phyloP scores from a whole-genome alignment of 192 early-diverging fungal genomes.

The Coemansia sp. region DNA sequence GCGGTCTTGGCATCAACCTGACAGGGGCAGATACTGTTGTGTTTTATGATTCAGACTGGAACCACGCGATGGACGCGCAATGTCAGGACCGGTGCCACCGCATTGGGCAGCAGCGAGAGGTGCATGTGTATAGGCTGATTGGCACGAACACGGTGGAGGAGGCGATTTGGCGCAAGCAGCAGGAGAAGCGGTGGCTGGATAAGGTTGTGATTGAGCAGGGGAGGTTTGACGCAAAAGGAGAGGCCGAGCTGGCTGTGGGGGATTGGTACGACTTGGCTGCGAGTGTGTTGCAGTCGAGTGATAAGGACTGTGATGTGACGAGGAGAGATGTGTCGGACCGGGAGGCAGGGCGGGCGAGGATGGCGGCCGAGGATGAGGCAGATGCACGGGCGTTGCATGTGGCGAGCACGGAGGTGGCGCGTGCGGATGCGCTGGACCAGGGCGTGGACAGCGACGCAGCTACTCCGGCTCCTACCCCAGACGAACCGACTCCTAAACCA shows the following conservation, averaged over 20 bases:
- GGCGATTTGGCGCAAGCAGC: slow-evolving; percentile 96
- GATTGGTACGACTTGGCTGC: slow-evolving; percentile 48
- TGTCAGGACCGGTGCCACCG: slow-evolving; percentile 98
- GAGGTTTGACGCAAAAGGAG: slow-evolving; percentile 91
- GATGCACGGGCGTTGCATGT: slow-evolving; percentile 31
- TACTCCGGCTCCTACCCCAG: not conserved
- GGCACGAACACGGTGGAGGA: slow-evolving; percentile 97
- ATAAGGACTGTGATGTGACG: no score
- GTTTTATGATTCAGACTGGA: slow-evolving; percentile 97
- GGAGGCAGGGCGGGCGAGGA: slow-evolving; percentile 12
- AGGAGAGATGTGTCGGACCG: slow-evolving; percentile 16
- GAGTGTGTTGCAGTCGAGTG: slow-evolving; percentile 14
- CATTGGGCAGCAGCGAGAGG: slow-evolving; percentile 98
- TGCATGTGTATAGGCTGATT: slow-evolving; percentile 92
- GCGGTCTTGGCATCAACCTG: slow-evolving; percentile 96
- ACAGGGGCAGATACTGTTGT: slow-evolving; percentile 94
- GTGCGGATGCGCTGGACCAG: slow-evolving; percentile 38
- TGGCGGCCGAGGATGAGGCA: slow-evolving; percentile 27
- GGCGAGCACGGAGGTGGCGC: slow-evolving; percentile 35
- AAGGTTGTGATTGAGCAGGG: slow-evolving; percentile 99
- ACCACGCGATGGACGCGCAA: slow-evolving; percentile 84
- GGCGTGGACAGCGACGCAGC: slow-evolving; percentile 18
- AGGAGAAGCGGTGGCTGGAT: slow-evolving; percentile 95
- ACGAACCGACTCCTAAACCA: not conserved
- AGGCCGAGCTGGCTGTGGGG: slow-evolving; percentile 28